These are phyloP conservation scores for Candida cerambycidarum DNA, from an alignment of 805 yeast genomes.

Conservation along the genomic window DNA sequence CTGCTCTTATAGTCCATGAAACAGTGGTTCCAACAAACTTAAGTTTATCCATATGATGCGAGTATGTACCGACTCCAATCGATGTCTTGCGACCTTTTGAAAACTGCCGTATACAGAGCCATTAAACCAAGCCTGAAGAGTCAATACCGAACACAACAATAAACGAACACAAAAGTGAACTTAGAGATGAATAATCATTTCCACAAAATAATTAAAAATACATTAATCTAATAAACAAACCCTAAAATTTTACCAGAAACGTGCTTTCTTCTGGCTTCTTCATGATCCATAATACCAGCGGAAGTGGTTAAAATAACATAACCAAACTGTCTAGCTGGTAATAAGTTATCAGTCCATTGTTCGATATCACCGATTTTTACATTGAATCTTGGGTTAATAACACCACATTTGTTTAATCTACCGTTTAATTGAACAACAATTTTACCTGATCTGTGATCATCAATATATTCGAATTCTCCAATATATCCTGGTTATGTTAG, in stretches of 20 bases:
- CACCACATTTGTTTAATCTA: conserved; percentile 98
- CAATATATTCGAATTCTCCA: conserved; percentile 97
- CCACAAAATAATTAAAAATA: not conserved
- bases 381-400: conserved; percentile 97
- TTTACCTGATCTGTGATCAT: conserved; percentile 99
- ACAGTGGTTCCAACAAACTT: conserved; percentile 32
- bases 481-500: conserved; percentile 63
- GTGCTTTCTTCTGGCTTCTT: conserved; percentile 99
- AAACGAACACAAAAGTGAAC: too few species aligned
- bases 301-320: conserved; percentile 96
- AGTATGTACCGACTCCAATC: too few species aligned
- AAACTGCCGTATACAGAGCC: too few species aligned
- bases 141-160: too few species aligned
- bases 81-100: too few species aligned
- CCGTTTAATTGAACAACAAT: conserved; percentile 96
- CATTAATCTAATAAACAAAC: conserved; percentile 73
- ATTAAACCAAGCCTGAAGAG: too few species aligned
- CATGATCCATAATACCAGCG: conserved; percentile 99
- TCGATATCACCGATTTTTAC: conserved; percentile 93
- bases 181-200: too few species aligned
- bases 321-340: conserved; percentile 99
- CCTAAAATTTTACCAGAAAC: conserved; percentile 99
- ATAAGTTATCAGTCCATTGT: conserved; percentile 97
- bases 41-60: conserved; percentile 13
- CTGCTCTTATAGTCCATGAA: conserved; percentile 58